Base-by-base conservation (phyloP, 1,284 basidiomycete genomes). In the Ustilago bromivora region DNA sequence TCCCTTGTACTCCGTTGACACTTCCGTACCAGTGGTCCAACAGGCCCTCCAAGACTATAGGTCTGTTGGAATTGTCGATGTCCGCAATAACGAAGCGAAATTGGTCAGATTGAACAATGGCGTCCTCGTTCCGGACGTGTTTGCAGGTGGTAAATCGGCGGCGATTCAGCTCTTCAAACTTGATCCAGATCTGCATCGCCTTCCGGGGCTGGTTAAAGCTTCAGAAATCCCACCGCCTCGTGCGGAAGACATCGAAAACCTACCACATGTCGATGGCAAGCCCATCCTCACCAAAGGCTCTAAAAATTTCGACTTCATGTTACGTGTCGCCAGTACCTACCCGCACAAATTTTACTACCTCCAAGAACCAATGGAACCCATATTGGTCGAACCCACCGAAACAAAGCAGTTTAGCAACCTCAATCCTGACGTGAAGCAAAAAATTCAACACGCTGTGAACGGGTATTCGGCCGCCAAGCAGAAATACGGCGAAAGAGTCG, bases 261-360 rank as follows among this genome's bases (percentile, higher is more conserved):
- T 57, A 11, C 56, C 56, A 19, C 41, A 70, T 17, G 7, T 17
- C 3, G 4, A 38, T 9, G 28, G 36, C 13, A 28, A 41, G 15
- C 67, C 67, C 12, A 46, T 70, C 32, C 52, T 70, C n/a, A 11
- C 28, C 3, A 1, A 11, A 4, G 46, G 19, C 1, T 11, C 36
- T 4, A 46, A 56, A 52, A 35, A 52, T 35, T 38, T 70, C 35
- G 57, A 47, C 40, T 46, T 61, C 57, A 70, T 70, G 67, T 4
- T 31, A 6, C 15, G 17, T 19, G 67, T 57, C 7, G 15, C 41
- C 15, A 8, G 7, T 1, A 23, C 15, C 1, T 15, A 13, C 11
- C 10, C n/a, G 12, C 5, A 32, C n/a, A 19, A 12, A 4, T 67
- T 67, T 32, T 67, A 54, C 46, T 38, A 57, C 23, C 8, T 57